Percentiles rank a stretch among this genome's conserved stretches.
phyloP scores from a whole-genome alignment of 139 green algal genomes.

The Trebouxia sp. region DNA sequence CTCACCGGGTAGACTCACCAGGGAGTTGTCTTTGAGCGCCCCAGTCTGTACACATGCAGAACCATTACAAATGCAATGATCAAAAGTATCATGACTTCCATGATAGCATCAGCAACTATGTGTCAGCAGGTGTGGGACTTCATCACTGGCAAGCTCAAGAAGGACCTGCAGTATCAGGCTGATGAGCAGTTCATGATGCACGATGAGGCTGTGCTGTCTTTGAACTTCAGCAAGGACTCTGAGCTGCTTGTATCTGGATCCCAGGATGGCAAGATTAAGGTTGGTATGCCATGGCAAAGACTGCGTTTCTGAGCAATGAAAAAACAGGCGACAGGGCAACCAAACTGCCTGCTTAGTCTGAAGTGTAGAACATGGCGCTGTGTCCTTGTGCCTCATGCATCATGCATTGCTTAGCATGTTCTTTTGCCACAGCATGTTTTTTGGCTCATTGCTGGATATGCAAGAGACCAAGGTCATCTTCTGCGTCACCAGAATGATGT shows the following conservation, averaged over 20 bases:
- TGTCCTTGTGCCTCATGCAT: too few relatives aligned
- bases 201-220: slow-evolving; percentile 84
- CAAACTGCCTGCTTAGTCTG: neutral
- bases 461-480: neutral
- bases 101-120: too few relatives aligned
- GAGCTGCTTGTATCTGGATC: slow-evolving; percentile 87
- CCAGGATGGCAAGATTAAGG: slow-evolving; percentile 72
- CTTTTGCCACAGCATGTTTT: too few relatives aligned
- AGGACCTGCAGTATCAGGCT: slow-evolving; percentile 94
- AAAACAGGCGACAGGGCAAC: neutral
- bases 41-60: neutral
- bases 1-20: too few relatives aligned
- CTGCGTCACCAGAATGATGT: neutral
- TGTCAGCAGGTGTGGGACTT: slow-evolving; percentile 89
- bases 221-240: slow-evolving; percentile 83
- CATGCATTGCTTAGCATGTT: too few relatives aligned
- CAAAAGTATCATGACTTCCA: too few relatives aligned
- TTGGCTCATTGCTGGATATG: too few relatives aligned
- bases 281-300: neutral
- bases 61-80: too few relatives aligned
- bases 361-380: too few relatives aligned
- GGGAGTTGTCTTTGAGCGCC: too few relatives aligned
- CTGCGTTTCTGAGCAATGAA: neutral
- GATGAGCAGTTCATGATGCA: slow-evolving; percentile 99
- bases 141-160: slow-evolving; percentile 86